Evolutionary conservation across 163 green algal species (phyloP).

Genomic region (Prototheca cutis): DNA sequence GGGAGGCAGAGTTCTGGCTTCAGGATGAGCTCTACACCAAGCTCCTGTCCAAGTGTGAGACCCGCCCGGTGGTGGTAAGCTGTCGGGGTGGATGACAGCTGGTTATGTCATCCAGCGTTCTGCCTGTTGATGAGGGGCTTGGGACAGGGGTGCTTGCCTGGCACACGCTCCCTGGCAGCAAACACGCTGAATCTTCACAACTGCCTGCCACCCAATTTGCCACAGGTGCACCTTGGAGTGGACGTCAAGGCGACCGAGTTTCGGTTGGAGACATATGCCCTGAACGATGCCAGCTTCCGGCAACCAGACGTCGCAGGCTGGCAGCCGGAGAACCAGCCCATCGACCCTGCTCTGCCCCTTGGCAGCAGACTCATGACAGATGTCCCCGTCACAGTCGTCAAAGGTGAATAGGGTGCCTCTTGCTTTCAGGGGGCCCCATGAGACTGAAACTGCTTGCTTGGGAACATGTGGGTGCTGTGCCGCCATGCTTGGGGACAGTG

Average conservation of each 20-base stretch:
- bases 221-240: not conserved
- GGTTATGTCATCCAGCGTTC: not conserved
- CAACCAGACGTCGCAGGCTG: slow-evolving; percentile 41
- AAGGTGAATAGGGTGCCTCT: too few species aligned
- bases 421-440: too few species aligned
- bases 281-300: slow-evolving; percentile 48
- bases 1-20: not conserved
- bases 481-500: too few species aligned
- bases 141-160: too few species aligned
- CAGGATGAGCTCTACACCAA: not conserved
- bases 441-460: too few species aligned
- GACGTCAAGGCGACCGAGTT: not conserved
- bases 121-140: not conserved
- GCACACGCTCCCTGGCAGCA: too few species aligned
- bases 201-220: too few species aligned
- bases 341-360: slow-evolving; percentile 13
- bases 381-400: slow-evolving; percentile 3
- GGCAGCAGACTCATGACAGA: slow-evolving; percentile 9
- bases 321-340: slow-evolving; percentile 23
- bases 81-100: not conserved
- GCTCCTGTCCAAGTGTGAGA: not conserved
- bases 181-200: too few species aligned
- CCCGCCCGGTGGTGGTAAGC: not conserved
- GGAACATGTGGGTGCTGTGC: too few species aligned
- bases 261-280: slow-evolving; percentile 11